Conservation (phyloP, 306 rosid species). For the Cucurbita maxima region DNA sequence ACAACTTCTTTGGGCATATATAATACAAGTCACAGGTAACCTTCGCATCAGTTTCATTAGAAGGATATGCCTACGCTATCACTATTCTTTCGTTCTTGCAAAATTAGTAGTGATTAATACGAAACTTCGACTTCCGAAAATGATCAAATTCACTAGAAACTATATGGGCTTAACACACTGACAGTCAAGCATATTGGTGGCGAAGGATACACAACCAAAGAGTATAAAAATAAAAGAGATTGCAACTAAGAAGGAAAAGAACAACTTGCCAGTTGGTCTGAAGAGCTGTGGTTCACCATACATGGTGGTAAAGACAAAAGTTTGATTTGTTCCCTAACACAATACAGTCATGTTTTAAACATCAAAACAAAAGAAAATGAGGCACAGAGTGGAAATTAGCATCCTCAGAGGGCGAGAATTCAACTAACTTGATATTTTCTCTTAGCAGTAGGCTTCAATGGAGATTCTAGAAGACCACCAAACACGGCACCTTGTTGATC, state of each 20-base stretch:
- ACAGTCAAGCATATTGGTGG: background rate
- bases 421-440: conserved; percentile 76
- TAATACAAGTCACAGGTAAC: background rate
- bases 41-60: background rate
- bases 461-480: conserved; percentile 82
- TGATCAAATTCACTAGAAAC: background rate
- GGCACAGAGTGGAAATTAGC: background rate
- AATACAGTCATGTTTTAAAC: background rate
- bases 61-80: background rate
- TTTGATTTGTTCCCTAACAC: conserved; percentile 63
- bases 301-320: conserved; percentile 82
- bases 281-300: conserved; percentile 79
- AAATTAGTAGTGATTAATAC: background rate
- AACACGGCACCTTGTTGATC: conserved; percentile 85
- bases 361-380: background rate
- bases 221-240: background rate
- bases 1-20: background rate
- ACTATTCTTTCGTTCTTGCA: background rate
- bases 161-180: background rate
- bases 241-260: background rate
- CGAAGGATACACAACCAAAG: background rate
- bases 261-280: conserved; percentile 73
- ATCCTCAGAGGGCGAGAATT: background rate
- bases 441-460: conserved; percentile 68
- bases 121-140: background rate